These are phyloP conservation scores for Aspergillus nomiae DNA, from an alignment of 2,329 filamentous ascomycete genomes.

Conservation along the genomic window DNA sequence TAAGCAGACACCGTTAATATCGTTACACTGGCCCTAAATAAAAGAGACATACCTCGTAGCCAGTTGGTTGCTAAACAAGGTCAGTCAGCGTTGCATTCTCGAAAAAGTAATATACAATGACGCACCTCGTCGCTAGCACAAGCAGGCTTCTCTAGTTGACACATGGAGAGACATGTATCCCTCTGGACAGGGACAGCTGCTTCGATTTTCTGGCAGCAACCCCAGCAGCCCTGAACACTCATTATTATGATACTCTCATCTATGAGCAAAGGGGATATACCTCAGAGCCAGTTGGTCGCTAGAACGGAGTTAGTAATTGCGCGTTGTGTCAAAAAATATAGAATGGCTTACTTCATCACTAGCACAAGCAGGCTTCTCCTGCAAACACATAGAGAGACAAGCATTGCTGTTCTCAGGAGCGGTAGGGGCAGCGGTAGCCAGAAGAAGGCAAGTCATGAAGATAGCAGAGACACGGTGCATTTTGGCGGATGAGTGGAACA, in stretches of 20 bases:
- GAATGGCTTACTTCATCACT: neutral
- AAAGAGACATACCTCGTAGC: neutral
- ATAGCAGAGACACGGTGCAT: neutral
- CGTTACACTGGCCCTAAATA: neutral
- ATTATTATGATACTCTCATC: neutral
- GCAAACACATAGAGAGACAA: neutral
- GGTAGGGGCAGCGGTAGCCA: neutral
- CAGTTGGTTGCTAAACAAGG: neutral
- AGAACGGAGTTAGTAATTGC: neutral
- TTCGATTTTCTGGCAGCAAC: neutral
- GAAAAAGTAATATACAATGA: neutral
- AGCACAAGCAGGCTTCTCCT: neutral
- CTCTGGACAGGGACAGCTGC: neutral
- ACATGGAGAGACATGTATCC: neutral
- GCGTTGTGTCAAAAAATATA: neutral
- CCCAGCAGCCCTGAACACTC: neutral
- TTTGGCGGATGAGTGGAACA: neutral
- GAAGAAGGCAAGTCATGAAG: neutral
- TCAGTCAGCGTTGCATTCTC: neutral
- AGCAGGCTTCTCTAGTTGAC: neutral
- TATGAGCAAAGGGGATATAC: neutral
- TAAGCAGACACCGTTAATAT: neutral
- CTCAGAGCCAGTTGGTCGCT: neutral
- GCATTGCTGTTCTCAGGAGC: neutral
- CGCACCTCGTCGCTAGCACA: neutral